These are phyloP conservation scores for Psilocybe subaeruginosa DNA, from an alignment of 768 basidiomycete species.

Conservation along the genomic window DNA sequence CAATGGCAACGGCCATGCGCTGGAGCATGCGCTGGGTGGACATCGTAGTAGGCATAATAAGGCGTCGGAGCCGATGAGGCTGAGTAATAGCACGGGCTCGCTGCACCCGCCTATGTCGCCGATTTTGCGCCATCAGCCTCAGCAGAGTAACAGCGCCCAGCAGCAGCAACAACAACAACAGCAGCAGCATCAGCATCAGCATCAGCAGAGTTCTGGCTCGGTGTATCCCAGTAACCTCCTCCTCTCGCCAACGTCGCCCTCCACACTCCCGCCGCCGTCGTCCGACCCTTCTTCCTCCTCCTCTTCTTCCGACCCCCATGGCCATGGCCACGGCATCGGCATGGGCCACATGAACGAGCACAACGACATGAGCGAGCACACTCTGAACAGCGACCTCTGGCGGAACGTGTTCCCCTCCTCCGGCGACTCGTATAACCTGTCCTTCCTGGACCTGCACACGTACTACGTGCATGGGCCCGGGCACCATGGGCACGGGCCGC, in stretches of 20 bases:
- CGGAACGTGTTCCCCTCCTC: conserved; percentile 6
- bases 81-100: conserved; percentile 7
- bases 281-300: neutral
- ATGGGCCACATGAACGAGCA: neutral
- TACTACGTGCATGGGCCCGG: conserved; percentile 14
- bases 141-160: neutral
- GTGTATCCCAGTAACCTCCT: conserved; percentile 5
- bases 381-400: conserved; percentile 8
- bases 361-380: neutral
- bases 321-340: neutral
- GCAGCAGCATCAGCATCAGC: neutral
- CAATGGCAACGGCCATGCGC: no score
- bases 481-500: neutral
- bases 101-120: conserved; percentile 8
- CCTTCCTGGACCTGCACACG: conserved; percentile 77
- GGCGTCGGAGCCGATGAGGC: conserved; percentile 3
- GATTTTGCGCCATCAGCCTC: conserved; percentile 1
- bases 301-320: neutral
- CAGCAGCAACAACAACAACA: conserved; percentile 8
- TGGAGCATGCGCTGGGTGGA: neutral
- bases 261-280: neutral
- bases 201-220: neutral
- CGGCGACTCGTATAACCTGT: conserved; percentile 45
- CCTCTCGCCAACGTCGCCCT: conserved; percentile 1
- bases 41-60: neutral